A percentile compares a stretch with the other conserved stretches of the same genome.
Evolutionary conservation across 768 basidiomycete genomes (phyloP).

Genomic region (Bullera alba): DNA sequence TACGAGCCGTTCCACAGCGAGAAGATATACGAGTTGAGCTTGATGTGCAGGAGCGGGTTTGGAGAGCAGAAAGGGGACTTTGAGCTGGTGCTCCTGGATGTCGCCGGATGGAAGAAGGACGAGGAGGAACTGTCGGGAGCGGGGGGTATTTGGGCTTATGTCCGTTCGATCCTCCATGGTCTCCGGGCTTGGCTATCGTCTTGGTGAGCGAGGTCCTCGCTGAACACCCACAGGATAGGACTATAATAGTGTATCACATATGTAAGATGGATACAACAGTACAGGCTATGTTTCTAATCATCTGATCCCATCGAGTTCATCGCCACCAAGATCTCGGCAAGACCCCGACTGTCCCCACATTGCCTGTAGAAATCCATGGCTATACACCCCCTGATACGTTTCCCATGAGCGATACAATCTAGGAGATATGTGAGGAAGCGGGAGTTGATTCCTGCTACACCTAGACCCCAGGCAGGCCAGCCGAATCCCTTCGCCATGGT

Average conservation of each 20-base stretch:
- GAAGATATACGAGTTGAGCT: conserved; percentile 38
- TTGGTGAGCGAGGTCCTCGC: too few species aligned
- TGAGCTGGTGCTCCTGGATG: conserved; percentile 32
- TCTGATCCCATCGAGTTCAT: conserved; percentile 24
- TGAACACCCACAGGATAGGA: too few species aligned
- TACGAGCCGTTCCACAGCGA: conserved; percentile 34
- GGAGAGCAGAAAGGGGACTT: conserved; percentile 45
- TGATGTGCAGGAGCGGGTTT: conserved; percentile 47
- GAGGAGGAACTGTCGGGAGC: not conserved
- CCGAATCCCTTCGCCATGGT: conserved; percentile 74
- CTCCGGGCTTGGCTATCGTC: too few species aligned
- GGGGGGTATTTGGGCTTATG: too few species aligned
- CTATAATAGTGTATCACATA: not conserved
- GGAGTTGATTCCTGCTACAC: conserved; percentile 78
- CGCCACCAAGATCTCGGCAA: conserved; percentile 21
- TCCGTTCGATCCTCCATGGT: too few species aligned
- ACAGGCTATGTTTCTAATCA: not conserved
- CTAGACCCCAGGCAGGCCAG: conserved; percentile 67
- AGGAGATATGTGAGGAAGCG: conserved; percentile 68
- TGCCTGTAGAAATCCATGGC: conserved; percentile 34
- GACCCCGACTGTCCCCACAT: conserved; percentile 10
- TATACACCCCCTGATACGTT: conserved; percentile 15
- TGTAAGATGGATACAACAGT: not conserved
- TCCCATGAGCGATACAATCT: conserved; percentile 34
- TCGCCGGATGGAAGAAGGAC: conserved; percentile 10